Base-by-base conservation (phyloP, 441 rosid genomes). In the Macaranga tanarius region DNA sequence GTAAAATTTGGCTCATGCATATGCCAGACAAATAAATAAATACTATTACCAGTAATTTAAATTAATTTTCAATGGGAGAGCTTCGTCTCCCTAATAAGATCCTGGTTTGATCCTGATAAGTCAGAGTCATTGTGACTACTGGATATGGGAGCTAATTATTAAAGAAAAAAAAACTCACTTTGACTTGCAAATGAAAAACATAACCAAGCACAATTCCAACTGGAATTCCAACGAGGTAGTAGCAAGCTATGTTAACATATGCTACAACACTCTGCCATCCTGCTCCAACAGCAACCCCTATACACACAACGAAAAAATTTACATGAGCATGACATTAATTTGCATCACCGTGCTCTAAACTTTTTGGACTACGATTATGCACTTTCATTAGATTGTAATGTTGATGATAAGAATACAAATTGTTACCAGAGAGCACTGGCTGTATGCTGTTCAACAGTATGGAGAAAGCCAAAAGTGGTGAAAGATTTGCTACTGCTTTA, bases 341-440 rank as follows among this genome's bases (percentile, higher is more conserved):
- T 17, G 20, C 25, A 25, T 42, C 11, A 42, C 45, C 45, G 7
- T 42, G 7, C 45, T 7, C 45, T 31, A 31, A 42, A 42, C 45
- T 10, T 6, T 42, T 10, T 42, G 38, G 4, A 31, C 5, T 4
- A 31, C 38, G 5, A 31, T 3, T 1, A 31, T 31, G 38, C 38
- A 31, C 38, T n/a, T n/a, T n/a, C 7, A 38, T 38, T 38, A 2
- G 42, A 2, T 38, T 38, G 42, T 7, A 38, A 38, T 38, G 45
- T 42, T 42, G 10, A 42, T 42, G 45, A 7, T 42, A 4, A 44
- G 15, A 25, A 26, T 4, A 5, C 0, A 16, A 23, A 70, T 9
- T 3, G 16, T 44, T 82, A 90, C 97, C 97, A 0, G 98, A 92
- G 61, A 95, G 90, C 26, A 91, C 96, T 8, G 97, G 97, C 54